A percentile compares a stretch with the other conserved stretches of the same genome.
phyloP scores from a whole-genome alignment of 345 rosid species.

The Rhizophora apiculata region DNA sequence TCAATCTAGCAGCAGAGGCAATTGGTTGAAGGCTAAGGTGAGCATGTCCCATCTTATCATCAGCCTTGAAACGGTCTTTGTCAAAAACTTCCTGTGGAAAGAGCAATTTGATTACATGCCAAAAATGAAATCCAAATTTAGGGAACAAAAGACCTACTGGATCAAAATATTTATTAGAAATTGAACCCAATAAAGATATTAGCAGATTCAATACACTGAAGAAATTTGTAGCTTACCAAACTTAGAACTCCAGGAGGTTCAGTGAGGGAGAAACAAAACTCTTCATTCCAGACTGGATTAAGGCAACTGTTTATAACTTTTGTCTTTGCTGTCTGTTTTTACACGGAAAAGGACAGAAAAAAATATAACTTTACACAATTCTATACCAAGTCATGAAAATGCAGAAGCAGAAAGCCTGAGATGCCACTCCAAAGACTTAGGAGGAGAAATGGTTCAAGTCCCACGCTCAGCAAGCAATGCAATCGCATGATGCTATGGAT shows the following conservation, averaged over 20 bases:
- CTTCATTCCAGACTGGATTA: constrained; percentile 97
- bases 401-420: background rate
- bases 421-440: background rate
- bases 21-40: constrained; percentile 79
- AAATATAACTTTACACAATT: background rate
- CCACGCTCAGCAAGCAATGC: background rate
- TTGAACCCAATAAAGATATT: background rate
- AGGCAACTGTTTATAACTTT: constrained; percentile 89
- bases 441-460: background rate
- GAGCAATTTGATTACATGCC: background rate
- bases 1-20: constrained; percentile 74
- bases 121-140: background rate
- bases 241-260: constrained; percentile 64
- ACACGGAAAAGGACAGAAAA: background rate
- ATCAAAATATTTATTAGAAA: background rate
- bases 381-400: background rate
- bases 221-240: constrained; percentile 43
- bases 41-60: constrained; percentile 98
- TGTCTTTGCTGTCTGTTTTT: constrained; percentile 72
- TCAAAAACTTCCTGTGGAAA: constrained; percentile 85
- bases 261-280: constrained; percentile 61
- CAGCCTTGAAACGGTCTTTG: constrained; percentile 93
- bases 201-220: background rate
- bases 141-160: background rate
- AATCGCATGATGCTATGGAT: background rate